Evolutionary conservation across 1,284 basidiomycete genomes (phyloP), one percentile per base, ranked within the genome.

Genomic region (Ustilago shanxiensis): DNA sequence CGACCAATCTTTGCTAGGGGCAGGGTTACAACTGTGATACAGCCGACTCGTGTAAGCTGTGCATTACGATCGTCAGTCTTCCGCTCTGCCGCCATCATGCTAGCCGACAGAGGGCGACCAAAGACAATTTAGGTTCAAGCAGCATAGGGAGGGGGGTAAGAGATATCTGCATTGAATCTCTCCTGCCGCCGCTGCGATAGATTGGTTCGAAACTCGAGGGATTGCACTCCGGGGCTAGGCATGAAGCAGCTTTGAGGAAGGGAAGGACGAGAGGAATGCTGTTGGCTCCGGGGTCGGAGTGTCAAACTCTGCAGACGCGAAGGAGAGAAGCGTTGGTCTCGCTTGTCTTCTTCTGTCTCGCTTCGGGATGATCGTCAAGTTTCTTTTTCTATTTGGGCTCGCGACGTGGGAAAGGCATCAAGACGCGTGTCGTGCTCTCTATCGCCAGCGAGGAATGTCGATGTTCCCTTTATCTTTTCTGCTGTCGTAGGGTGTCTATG

Each of bases 281-380:
- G 28, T 49, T 16, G n/a, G 10, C 56, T 53, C 35, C 62, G 54
- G 62, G 28, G 62, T 64, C 62, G 62, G 62, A 64, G 55, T 57
- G 47, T 64, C 54, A 64, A 52, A 44, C 35, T 41, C 26, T 41
- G 58, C 47, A 49, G 44, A 20, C 20, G 14, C 44, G n/a, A 47
- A 9, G 44, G 24, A 47, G 14, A 14, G 8, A 20, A 22, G 44
- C 44, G n/a, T 47, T 39, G 37, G 37, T 39, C 14, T 16, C 37
- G 37, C 37, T 39, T 39, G n/a, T n/a, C n/a, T 39, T 18, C 11
- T 39, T 47, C 44, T 47, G 44, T 47, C 44, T 47, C 44, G 44
- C n/a, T 20, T 47, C 22, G n/a, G 44, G 44, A 26, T 20, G 44
- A 47, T 47, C 44, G 44, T 47, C 44, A 20, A 22, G 44, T 41